These are phyloP conservation scores for Aspergillus sp. DNA, from an alignment of 2,329 filamentous ascomycete genomes.

Conservation along the genomic window DNA sequence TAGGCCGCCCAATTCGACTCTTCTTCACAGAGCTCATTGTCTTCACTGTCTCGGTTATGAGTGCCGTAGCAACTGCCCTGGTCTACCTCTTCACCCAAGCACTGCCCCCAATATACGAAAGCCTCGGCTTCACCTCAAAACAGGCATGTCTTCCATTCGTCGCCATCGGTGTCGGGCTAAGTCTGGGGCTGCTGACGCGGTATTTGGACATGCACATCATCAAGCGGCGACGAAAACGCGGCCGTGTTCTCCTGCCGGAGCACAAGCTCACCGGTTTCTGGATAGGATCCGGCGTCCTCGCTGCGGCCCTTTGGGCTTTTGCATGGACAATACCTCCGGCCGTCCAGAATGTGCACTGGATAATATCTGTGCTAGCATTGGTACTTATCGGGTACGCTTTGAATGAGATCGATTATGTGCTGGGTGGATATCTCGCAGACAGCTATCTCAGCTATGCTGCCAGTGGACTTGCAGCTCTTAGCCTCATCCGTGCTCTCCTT, in stretches of 20 bases:
- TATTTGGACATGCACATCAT: constrained; percentile 41
- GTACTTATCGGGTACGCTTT: constrained; percentile 46
- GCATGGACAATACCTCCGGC: constrained; percentile 48
- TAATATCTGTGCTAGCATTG: constrained; percentile 40
- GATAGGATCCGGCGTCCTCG: constrained; percentile 45
- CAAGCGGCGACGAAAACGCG: constrained; percentile 21
- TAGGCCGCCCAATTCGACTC: constrained; percentile 43
- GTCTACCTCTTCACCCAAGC: constrained; percentile 52
- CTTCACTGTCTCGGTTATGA: constrained; percentile 44
- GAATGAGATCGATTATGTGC: constrained; percentile 45
- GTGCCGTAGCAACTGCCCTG: constrained; percentile 45
- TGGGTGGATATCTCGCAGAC: constrained; percentile 46
- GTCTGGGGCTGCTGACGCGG: constrained; percentile 42
- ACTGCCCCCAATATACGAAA: constrained; percentile 40
- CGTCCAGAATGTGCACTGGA: constrained; percentile 33
- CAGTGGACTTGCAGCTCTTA: constrained; percentile 43
- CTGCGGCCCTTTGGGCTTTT: constrained; percentile 48
- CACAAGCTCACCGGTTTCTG: constrained; percentile 50
- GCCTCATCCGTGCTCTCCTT: constrained; percentile 38
- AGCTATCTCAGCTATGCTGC: constrained; percentile 46
- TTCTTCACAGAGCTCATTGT: constrained; percentile 51
- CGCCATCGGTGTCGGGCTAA: constrained; percentile 39
- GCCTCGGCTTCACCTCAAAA: constrained; percentile 30
- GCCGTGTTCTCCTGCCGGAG: constrained; percentile 37
- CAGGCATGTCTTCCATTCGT: constrained; percentile 37